A percentile compares a stretch with the other conserved stretches of the same genome.
These are phyloP conservation scores for Peltaster fructicola DNA, from an alignment of 2,329 filamentous ascomycete species.

Conservation along the genomic window DNA sequence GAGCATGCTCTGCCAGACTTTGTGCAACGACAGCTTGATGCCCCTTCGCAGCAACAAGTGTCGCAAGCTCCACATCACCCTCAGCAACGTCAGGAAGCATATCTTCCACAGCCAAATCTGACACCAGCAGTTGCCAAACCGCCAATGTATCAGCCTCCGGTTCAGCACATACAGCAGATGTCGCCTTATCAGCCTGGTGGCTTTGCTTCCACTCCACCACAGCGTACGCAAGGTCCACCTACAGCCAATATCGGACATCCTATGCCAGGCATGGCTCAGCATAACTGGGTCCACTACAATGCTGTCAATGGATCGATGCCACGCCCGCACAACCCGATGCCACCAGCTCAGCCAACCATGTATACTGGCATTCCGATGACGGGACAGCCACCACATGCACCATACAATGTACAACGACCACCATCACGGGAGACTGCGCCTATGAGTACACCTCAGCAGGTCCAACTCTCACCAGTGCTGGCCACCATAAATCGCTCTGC, in stretches of 20 bases:
- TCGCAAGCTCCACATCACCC: slow-evolving; percentile 1
- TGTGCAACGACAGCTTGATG: slow-evolving; percentile 13
- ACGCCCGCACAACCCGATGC: slow-evolving; percentile 7
- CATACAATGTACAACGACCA: slow-evolving; percentile 4
- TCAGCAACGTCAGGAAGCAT: slow-evolving; percentile 2
- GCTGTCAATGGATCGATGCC: slow-evolving; percentile 14
- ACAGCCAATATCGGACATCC: slow-evolving; percentile 9
- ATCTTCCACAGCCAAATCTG: not conserved
- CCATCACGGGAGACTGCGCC: slow-evolving; percentile 4
- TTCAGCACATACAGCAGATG: slow-evolving; percentile 4
- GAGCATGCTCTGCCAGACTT: slow-evolving; percentile 9
- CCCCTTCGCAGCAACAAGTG: slow-evolving; percentile 1
- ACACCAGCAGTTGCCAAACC: slow-evolving; percentile 1
- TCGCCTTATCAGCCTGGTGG: slow-evolving; percentile 14
- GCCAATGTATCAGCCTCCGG: slow-evolving; percentile 2
- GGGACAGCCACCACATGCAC: slow-evolving; percentile 1
- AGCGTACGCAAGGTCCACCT: slow-evolving; percentile 14
- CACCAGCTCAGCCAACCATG: slow-evolving; percentile 1
- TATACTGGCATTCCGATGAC: slow-evolving; percentile 1
- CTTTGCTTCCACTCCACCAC: too few species aligned
- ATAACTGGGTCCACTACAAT: slow-evolving; percentile 22
- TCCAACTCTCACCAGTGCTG: too few species aligned
- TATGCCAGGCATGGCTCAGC: slow-evolving; percentile 31
- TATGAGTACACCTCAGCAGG: slow-evolving; percentile 6
- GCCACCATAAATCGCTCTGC: slow-evolving; percentile 16